A percentile compares a stretch with the other conserved stretches of the same genome.
Conservation (phyloP, 768 basidiomycete species). For the Suillus sp. region DNA sequence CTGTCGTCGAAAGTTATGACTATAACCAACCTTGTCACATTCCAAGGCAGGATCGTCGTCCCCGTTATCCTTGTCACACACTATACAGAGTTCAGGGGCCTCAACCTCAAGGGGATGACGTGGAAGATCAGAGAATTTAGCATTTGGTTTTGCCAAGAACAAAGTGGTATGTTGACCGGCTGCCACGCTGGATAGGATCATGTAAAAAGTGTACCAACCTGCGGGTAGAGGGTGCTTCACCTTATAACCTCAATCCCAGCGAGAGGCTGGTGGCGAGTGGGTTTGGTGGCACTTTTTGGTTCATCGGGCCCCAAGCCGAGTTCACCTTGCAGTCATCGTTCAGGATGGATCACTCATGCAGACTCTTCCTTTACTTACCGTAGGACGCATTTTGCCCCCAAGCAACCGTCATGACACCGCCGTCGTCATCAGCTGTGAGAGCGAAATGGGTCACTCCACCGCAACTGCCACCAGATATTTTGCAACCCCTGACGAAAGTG, state of each 20-base stretch:
- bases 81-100: conserved; percentile 67
- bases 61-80: conserved; percentile 70
- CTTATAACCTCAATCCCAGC: conserved; percentile 74
- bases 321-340: conserved; percentile 51
- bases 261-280: conserved; percentile 68
- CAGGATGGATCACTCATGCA: conserved; percentile 6
- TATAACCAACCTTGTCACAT: conserved; percentile 80
- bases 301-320: conserved; percentile 79
- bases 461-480: conserved; percentile 63
- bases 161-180: conserved; percentile 86
- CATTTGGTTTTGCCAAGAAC: conserved; percentile 77
- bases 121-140: conserved; percentile 74
- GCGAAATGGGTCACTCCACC: conserved; percentile 93
- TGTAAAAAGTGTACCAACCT: conserved; percentile 6
- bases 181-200: conserved; percentile 56
- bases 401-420: conserved; percentile 76
- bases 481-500: conserved; percentile 64
- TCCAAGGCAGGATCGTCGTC: conserved; percentile 77
- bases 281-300: conserved; percentile 87
- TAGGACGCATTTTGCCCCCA: conserved; percentile 90
- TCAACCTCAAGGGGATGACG: conserved; percentile 77
- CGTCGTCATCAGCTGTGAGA: conserved; percentile 74
- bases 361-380: conserved; percentile 40
- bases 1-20: background rate
- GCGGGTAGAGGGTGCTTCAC: conserved; percentile 48